phyloP scores from a whole-genome alignment of 192 early-diverging fungal genomes.

The Backusella psychrophila region DNA sequence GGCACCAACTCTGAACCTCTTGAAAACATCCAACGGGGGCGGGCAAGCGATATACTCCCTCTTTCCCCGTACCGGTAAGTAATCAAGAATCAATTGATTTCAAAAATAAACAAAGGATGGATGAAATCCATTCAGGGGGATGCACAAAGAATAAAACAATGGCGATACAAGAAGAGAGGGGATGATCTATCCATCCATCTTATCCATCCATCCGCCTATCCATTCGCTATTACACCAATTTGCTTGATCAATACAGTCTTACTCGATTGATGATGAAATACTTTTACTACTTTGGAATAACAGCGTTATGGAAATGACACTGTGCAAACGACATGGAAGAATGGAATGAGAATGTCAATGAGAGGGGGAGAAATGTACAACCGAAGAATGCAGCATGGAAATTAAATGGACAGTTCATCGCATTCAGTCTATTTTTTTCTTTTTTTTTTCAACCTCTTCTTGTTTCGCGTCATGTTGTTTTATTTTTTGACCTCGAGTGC shows the following conservation, averaged over 20 bases:
- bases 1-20: background rate
- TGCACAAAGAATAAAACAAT: background rate
- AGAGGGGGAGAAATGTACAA: background rate
- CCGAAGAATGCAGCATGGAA: background rate
- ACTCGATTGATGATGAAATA: background rate
- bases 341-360: background rate
- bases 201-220: background rate
- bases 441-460: background rate
- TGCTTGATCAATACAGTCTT: background rate
- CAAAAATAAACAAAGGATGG: background rate
- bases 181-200: constrained; percentile 3
- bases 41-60: background rate
- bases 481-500: background rate
- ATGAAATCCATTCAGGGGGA: background rate
- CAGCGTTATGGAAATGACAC: background rate
- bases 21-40: background rate
- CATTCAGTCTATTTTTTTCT: background rate
- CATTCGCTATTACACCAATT: background rate
- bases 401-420: background rate
- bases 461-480: background rate
- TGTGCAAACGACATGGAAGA: background rate
- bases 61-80: constrained; percentile 27
- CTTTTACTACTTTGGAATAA: background rate
- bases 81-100: background rate
- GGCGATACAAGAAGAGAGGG: background rate